Percentiles rank a stretch among this genome's conserved stretches.
Conservation (phyloP, 768 basidiomycete genomes). For the Phaeotremella skinneri region DNA sequence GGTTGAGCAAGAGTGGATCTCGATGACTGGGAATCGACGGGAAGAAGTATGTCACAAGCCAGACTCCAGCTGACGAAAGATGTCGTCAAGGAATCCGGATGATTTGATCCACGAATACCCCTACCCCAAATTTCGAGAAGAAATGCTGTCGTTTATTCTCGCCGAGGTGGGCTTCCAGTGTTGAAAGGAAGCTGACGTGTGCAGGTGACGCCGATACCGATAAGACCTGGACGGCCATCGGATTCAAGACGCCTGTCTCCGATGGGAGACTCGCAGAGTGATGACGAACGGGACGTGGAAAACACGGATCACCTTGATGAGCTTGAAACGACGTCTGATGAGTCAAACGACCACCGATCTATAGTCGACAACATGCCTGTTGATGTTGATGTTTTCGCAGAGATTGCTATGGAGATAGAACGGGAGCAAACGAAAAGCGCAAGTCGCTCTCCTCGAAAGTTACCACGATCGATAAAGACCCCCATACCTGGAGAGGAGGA, state of each 20-base stretch:
- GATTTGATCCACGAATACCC: conserved; percentile 13
- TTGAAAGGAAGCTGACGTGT: background rate
- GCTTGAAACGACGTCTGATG: conserved; percentile 4
- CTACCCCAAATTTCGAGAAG: conserved; percentile 17
- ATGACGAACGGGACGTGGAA: background rate
- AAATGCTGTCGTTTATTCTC: conserved; percentile 26
- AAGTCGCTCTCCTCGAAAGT: conserved; percentile 5
- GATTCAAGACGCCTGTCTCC: conserved; percentile 8
- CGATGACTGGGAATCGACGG: conserved; percentile 11
- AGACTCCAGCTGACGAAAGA: conserved; percentile 2
- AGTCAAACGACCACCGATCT: background rate
- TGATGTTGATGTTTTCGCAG: conserved; percentile 13
- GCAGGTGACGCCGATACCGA: background rate
- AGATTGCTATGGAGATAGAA: conserved; percentile 19
- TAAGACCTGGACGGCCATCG: background rate
- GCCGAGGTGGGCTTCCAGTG: conserved; percentile 5
- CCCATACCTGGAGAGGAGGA: background rate
- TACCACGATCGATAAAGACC: background rate
- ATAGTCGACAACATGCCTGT: conserved; percentile 5
- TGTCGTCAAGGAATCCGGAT: background rate
- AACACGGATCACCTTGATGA: background rate
- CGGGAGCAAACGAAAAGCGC: conserved; percentile 4
- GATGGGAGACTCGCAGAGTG: background rate
- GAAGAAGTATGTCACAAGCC: conserved; percentile 19
- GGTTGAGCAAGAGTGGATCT: conserved; percentile 18